Evolutionary conservation across 495 filamentous ascomycete species (phyloP).

Genomic region (Massariosphaeria phaeospora): DNA sequence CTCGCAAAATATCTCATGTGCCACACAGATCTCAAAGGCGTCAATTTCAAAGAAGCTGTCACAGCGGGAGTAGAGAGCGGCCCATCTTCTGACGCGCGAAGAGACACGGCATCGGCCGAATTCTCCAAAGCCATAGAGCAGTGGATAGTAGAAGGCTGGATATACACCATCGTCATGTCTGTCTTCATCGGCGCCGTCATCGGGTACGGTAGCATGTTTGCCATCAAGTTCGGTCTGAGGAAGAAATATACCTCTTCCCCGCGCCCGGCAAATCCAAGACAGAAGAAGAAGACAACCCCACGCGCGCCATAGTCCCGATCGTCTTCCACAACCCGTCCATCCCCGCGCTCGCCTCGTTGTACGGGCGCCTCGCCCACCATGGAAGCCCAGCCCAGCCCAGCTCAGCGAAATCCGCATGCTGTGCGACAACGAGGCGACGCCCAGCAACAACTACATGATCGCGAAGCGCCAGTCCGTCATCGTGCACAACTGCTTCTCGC

Average conservation of each 20-base stretch:
- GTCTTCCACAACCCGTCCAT: slow-evolving; percentile 56
- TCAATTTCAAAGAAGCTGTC: slow-evolving; percentile 14
- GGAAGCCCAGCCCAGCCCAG: slow-evolving; percentile 49
- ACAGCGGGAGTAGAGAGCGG: not conserved
- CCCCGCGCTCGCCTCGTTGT: slow-evolving; percentile 48
- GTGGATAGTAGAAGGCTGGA: slow-evolving; percentile 23
- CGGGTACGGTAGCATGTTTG: slow-evolving; percentile 19
- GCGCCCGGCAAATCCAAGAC: slow-evolving; percentile 42
- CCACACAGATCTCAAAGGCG: slow-evolving; percentile 44
- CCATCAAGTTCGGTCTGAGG: slow-evolving; percentile 17
- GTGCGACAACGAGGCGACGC: slow-evolving; percentile 48
- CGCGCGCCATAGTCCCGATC: slow-evolving; percentile 48
- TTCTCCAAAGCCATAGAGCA: slow-evolving; percentile 21
- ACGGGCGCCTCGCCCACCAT: slow-evolving; percentile 47
- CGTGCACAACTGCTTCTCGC: slow-evolving; percentile 54
- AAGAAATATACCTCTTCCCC: slow-evolving; percentile 46
- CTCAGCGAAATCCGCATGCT: slow-evolving; percentile 47
- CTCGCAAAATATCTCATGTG: slow-evolving; percentile 50
- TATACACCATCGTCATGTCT: slow-evolving; percentile 21
- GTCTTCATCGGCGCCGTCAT: slow-evolving; percentile 16
- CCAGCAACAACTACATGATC: slow-evolving; percentile 48
- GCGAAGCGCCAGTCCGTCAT: slow-evolving; percentile 42
- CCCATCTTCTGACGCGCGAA: slow-evolving; percentile 11
- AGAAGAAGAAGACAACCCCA: slow-evolving; percentile 49
- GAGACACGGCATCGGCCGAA: slow-evolving; percentile 8